Conservation (phyloP, 352 stramenopile species). For the Phytophthora brassicae region DNA sequence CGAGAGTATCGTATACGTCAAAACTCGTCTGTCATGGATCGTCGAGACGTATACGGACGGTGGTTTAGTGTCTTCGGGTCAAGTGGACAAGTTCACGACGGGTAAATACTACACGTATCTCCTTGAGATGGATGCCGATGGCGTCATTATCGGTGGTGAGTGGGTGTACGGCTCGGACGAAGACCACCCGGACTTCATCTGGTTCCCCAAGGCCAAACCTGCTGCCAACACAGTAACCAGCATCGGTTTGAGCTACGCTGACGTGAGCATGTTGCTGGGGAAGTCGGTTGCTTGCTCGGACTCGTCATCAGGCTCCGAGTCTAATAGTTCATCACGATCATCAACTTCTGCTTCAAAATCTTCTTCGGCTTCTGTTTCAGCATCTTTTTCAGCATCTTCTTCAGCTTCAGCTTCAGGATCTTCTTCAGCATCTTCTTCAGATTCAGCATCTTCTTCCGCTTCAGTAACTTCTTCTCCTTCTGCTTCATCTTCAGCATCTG, state of each 20-base stretch:
- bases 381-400: background rate
- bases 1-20: slow-evolving; percentile 45
- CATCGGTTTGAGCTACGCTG: slow-evolving; percentile 36
- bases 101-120: slow-evolving; percentile 36
- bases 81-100: slow-evolving; percentile 31
- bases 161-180: slow-evolving; percentile 37
- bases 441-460: slow-evolving; percentile 1
- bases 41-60: slow-evolving; percentile 40
- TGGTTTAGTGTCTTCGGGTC: slow-evolving; percentile 25
- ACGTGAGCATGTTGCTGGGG: slow-evolving; percentile 33
- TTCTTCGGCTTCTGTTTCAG: slow-evolving; percentile 1
- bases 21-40: slow-evolving; percentile 48
- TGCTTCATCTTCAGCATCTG: background rate
- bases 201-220: slow-evolving; percentile 33
- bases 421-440: slow-evolving; percentile 6
- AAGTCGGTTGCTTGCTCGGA: slow-evolving; percentile 25
- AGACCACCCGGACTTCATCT: slow-evolving; percentile 42
- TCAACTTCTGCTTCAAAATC: slow-evolving; percentile 7
- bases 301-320: slow-evolving; percentile 3
- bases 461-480: slow-evolving; percentile 8
- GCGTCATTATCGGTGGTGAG: slow-evolving; percentile 42
- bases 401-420: background rate
- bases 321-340: slow-evolving; percentile 1
- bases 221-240: slow-evolving; percentile 20
- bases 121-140: slow-evolving; percentile 36